These are phyloP conservation scores for Pichia kudriavzevii DNA, from an alignment of 1,139 yeast species.

Conservation along the genomic window DNA sequence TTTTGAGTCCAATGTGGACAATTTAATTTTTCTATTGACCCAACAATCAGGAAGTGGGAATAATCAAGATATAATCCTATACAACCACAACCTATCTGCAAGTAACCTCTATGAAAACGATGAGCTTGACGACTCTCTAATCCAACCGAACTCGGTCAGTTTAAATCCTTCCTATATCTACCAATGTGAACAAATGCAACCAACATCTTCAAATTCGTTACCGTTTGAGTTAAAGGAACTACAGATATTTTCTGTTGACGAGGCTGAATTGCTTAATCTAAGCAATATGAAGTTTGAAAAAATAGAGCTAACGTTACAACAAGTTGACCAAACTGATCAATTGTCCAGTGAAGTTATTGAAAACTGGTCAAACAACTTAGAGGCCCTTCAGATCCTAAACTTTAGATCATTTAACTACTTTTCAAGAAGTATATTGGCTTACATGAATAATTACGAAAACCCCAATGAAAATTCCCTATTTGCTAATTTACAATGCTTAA, in stretches of 20 bases:
- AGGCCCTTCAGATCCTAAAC: slow-evolving; percentile 1
- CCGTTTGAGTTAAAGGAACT: slow-evolving; percentile 1
- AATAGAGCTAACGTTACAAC: no score
- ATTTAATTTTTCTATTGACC: background rate
- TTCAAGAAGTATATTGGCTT: background rate
- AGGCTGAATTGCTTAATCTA: slow-evolving; percentile 1
- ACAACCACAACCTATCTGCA: no score
- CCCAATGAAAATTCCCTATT: background rate
- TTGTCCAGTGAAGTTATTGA: background rate
- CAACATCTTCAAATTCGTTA: no score
- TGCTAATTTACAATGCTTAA: slow-evolving; percentile 5
- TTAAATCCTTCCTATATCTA: background rate
- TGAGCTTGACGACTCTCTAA: slow-evolving; percentile 4
- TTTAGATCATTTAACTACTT: slow-evolving; percentile 1
- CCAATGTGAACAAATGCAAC: background rate
- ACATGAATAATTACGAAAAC: background rate
- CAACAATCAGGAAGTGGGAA: background rate
- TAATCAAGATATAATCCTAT: no score
- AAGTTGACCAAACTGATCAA: no score
- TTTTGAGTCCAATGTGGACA: background rate
- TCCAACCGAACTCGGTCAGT: background rate
- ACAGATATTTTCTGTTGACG: slow-evolving; percentile 6
- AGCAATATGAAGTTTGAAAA: background rate
- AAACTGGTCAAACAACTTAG: slow-evolving; percentile 1
- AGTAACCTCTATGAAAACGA: slow-evolving; percentile 6